These are phyloP conservation scores for Gautieria morchelliformis DNA, from an alignment of 768 basidiomycete species.

Conservation along the genomic window DNA sequence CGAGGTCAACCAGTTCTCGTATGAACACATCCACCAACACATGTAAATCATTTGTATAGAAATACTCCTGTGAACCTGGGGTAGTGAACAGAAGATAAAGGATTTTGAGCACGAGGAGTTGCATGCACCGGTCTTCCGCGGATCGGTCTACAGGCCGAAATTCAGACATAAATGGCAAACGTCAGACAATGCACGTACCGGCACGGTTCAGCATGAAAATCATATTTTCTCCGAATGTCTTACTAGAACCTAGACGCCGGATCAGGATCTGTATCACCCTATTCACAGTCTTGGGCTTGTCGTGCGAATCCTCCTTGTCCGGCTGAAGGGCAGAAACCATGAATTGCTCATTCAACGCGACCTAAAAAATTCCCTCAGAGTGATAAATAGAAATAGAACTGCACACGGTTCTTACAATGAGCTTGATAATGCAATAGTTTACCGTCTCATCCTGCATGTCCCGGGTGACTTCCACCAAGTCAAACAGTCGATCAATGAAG, in stretches of 20 bases:
- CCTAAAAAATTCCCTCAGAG: conserved; percentile 31
- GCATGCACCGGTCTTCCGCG: conserved; percentile 89
- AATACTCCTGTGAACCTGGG: conserved; percentile 86
- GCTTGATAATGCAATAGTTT: conserved; percentile 92
- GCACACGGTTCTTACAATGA: conserved; percentile 51
- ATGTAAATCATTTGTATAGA: conserved; percentile 95
- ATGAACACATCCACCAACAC: conserved; percentile 97
- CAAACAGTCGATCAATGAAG: conserved; percentile 86
- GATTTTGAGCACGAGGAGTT: conserved; percentile 86
- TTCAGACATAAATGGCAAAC: conserved; percentile 5
- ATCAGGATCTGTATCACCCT: conserved; percentile 76
- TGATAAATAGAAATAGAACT: conserved; percentile 1
- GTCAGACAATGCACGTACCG: conserved; percentile 39
- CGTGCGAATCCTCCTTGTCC: conserved; percentile 13
- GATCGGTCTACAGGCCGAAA: conserved; percentile 48
- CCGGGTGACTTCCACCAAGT: conserved; percentile 87
- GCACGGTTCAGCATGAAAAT: conserved; percentile 99
- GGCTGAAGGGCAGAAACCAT: conserved; percentile 73
- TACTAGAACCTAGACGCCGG: conserved; percentile 74
- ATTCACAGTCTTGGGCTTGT: conserved; percentile 47
- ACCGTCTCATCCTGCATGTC: conserved; percentile 83
- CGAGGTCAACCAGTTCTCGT: conserved; percentile 85
- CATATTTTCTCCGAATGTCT: conserved; percentile 96
- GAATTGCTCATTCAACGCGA: conserved; percentile 94
- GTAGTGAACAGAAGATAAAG: conserved; percentile 94